These are phyloP conservation scores for Physcomitrium patens DNA, from an alignment of 225 moss, liverwort and hornwort species.

Conservation along the genomic window DNA sequence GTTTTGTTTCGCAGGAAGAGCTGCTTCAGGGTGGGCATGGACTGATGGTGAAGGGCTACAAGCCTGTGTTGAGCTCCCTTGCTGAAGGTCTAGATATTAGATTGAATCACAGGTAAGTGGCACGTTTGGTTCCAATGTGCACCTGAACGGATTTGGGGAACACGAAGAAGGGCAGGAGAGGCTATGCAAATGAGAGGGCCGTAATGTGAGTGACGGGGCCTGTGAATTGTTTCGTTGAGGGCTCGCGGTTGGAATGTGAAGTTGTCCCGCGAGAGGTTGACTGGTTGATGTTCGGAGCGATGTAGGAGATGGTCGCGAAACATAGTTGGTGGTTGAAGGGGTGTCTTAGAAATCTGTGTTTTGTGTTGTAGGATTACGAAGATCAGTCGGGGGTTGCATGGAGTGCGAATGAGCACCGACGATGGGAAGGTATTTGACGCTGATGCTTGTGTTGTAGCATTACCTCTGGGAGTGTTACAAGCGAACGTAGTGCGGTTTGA, in stretches of 20 bases:
- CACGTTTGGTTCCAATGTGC: background rate
- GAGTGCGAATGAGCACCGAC: conserved; percentile 74
- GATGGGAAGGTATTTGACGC: conserved; percentile 83
- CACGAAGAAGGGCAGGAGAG: too few relatives aligned
- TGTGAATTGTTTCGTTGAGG: too few relatives aligned
- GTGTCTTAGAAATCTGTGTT: conserved; percentile 8
- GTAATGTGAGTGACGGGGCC: too few relatives aligned
- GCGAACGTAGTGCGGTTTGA: conserved; percentile 70
- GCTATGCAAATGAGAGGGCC: too few relatives aligned
- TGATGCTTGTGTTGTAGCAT: conserved; percentile 89
- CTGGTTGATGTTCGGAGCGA: too few relatives aligned
- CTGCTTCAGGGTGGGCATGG: conserved; percentile 97
- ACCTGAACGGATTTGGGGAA: background rate
- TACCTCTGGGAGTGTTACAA: conserved; percentile 93
- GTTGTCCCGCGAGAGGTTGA: too few relatives aligned
- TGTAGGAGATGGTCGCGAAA: too few relatives aligned
- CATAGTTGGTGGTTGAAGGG: too few relatives aligned
- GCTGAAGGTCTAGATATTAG: conserved; percentile 89
- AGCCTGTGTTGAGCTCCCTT: conserved; percentile 80
- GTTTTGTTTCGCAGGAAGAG: conserved; percentile 70
- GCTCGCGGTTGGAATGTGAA: too few relatives aligned
- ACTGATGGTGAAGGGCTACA: conserved; percentile 90
- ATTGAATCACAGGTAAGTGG: conserved; percentile 73
- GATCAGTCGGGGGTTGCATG: conserved; percentile 68
- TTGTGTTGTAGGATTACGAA: conserved; percentile 64